Conservation (phyloP, 1,284 basidiomycete species). For the Pseudozyma thailandica region DNA sequence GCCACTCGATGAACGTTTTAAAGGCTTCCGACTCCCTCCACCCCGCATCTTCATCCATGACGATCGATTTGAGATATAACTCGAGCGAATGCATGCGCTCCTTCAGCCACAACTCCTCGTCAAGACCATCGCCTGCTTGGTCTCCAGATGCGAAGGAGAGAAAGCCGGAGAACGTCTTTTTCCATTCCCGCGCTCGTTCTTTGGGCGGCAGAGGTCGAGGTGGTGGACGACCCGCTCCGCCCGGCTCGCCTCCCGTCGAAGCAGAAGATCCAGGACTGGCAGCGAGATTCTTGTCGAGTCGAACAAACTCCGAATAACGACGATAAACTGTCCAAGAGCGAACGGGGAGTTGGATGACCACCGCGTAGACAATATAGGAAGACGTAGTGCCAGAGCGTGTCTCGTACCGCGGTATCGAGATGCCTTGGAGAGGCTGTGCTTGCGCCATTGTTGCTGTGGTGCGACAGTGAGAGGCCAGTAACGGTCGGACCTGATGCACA, state of each 20-base stretch:
- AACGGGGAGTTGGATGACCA: constrained; percentile 77
- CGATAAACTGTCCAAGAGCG: constrained; percentile 91
- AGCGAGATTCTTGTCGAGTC: constrained; percentile 82
- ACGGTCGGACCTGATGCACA: too few species aligned
- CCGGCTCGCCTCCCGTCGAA: constrained; percentile 22
- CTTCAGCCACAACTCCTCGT: constrained; percentile 73
- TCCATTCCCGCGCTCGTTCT: constrained; percentile 72
- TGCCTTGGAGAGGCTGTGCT: constrained; percentile 61
- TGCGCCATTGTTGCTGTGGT: constrained; percentile 32
- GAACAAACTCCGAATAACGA: constrained; percentile 91
- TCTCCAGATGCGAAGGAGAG: constrained; percentile 29
- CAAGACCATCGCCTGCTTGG: constrained; percentile 9
- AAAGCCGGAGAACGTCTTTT: constrained; percentile 56
- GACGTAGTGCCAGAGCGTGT: constrained; percentile 60
- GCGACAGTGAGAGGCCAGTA: too few species aligned
- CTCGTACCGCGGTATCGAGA: constrained; percentile 63
- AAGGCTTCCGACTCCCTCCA: constrained; percentile 86
- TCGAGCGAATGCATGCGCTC: constrained; percentile 82
- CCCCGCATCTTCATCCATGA: constrained; percentile 79
- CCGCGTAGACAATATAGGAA: constrained; percentile 81
- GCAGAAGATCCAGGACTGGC: constrained; percentile 72
- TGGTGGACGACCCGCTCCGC: constrained; percentile 70
- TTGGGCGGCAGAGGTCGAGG: constrained; percentile 84
- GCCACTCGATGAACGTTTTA: constrained; percentile 85
- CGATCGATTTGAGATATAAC: constrained; percentile 84